These are phyloP conservation scores for Brettanomyces naardenensis DNA, from an alignment of 805 yeast genomes.

Conservation along the genomic window DNA sequence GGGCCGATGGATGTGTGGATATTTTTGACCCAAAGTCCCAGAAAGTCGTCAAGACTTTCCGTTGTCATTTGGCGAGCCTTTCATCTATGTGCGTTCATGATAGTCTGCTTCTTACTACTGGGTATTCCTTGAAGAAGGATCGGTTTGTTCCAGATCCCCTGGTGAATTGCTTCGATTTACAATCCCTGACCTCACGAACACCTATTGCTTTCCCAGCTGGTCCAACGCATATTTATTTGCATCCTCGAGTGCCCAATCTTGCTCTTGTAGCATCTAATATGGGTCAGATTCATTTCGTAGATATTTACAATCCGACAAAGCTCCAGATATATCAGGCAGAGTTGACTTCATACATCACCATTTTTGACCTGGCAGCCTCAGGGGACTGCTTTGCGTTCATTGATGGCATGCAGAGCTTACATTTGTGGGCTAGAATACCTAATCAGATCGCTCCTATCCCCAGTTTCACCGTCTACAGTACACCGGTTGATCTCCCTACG, in stretches of 20 bases:
- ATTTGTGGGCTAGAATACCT: constrained; percentile 56
- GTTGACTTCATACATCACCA: constrained; percentile 35
- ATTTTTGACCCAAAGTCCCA: constrained; percentile 50
- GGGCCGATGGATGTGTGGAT: constrained; percentile 52
- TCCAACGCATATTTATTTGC: constrained; percentile 75
- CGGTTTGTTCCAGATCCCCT: constrained; percentile 63
- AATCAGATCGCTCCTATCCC: constrained; percentile 30
- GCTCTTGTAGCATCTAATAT: constrained; percentile 63
- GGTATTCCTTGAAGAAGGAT: constrained; percentile 61
- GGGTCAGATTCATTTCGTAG: constrained; percentile 84
- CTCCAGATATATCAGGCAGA: constrained; percentile 63
- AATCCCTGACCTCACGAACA: constrained; percentile 60
- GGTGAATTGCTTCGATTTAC: constrained; percentile 72
- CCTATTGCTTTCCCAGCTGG: constrained; percentile 89
- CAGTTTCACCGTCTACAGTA: constrained; percentile 27
- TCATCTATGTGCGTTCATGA: constrained; percentile 62
- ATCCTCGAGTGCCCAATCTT: constrained; percentile 78
- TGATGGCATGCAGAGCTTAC: constrained; percentile 56
- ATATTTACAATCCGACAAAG: constrained; percentile 69
- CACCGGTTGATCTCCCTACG: constrained; percentile 50
- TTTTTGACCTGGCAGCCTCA: constrained; percentile 49
- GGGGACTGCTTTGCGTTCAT: constrained; percentile 74
- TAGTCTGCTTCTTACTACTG: constrained; percentile 68
- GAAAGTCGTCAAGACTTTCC: constrained; percentile 41
- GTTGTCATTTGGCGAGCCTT: constrained; percentile 52